These are phyloP conservation scores for Syzygium aromaticum DNA, from an alignment of 345 rosid genomes.

Conservation along the genomic window DNA sequence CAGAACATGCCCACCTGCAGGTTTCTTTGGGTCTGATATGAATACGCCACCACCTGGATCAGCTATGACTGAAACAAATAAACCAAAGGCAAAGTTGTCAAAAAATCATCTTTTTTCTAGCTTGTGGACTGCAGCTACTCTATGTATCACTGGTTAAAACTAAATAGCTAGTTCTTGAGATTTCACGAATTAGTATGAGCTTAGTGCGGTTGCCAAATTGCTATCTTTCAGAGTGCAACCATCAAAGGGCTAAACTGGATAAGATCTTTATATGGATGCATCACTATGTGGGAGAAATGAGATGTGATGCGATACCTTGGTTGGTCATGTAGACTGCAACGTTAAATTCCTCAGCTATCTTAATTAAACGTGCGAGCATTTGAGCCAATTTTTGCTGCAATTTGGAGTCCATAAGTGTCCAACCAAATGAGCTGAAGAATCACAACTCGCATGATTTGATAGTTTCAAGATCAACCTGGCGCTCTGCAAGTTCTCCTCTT, in stretches of 20 bases:
- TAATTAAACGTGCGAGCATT: slow-evolving; percentile 80
- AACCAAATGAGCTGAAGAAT: not conserved
- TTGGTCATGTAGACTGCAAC: slow-evolving; percentile 73
- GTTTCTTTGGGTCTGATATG: slow-evolving; percentile 90
- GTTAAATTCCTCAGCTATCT: slow-evolving; percentile 92
- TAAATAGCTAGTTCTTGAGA: too few relatives aligned
- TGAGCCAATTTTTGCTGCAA: slow-evolving; percentile 91
- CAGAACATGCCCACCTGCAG: slow-evolving; percentile 76
- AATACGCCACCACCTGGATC: slow-evolving; percentile 88
- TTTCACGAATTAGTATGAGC: too few relatives aligned
- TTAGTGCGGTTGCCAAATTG: too few relatives aligned
- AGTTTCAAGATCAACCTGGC: slow-evolving; percentile 39
- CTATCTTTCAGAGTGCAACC: too few relatives aligned
- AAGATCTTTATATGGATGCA: too few relatives aligned
- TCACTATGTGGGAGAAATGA: too few relatives aligned
- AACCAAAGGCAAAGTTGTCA: not conserved
- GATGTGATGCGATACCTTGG: too few relatives aligned
- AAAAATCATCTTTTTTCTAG: not conserved
- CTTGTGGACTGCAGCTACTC: not conserved
- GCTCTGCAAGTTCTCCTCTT: slow-evolving; percentile 94
- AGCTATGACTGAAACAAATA: slow-evolving; percentile 58
- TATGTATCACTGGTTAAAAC: too few relatives aligned
- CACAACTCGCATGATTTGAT: not conserved
- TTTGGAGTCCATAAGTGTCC: not conserved
- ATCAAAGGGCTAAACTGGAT: too few relatives aligned